These are phyloP conservation scores for Limnanthes douglasii DNA, from an alignment of 345 rosid species.

Conservation along the genomic window DNA sequence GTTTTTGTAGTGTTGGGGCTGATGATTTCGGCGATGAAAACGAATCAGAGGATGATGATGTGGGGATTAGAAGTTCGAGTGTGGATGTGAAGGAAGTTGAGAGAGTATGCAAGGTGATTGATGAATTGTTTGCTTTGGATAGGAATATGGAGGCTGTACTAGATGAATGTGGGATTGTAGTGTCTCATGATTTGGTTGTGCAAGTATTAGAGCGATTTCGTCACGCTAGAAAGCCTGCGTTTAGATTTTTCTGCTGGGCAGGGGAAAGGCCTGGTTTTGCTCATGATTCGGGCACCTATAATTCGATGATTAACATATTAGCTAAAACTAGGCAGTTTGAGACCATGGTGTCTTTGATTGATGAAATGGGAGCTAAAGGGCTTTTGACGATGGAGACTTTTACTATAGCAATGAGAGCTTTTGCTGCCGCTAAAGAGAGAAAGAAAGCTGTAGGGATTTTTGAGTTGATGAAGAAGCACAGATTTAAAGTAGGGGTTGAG, in stretches of 20 bases:
- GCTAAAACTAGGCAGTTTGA: constrained; percentile 76
- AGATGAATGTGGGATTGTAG: constrained; percentile 39
- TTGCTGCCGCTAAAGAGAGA: constrained; percentile 87
- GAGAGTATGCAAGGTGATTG: constrained; percentile 76
- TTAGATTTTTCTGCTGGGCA: constrained; percentile 82
- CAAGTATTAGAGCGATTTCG: constrained; percentile 47
- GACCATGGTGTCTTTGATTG: constrained; percentile 73
- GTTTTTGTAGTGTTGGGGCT: constrained; percentile 8
- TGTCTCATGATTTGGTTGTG: constrained; percentile 44
- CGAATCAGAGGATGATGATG: constrained; percentile 6
- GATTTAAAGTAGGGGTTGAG: constrained; percentile 45
- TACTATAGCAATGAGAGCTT: constrained; percentile 54
- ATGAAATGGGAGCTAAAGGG: constrained; percentile 69
- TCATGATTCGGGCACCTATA: constrained; percentile 70
- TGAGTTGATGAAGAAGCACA: constrained; percentile 84
- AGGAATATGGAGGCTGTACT: constrained; percentile 90
- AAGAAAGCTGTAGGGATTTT: constrained; percentile 77
- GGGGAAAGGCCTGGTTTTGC: constrained; percentile 35
- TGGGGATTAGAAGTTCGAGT: constrained; percentile 9
- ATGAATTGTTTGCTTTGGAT: constrained; percentile 67
- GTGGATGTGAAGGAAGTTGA: constrained; percentile 39
- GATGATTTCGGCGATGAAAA: constrained; percentile 8
- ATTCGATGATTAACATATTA: constrained; percentile 56
- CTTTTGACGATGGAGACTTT: constrained; percentile 59
- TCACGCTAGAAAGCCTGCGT: constrained; percentile 80